Percentiles rank a stretch among this genome's conserved stretches.
Evolutionary conservation across 2,329 filamentous ascomycete species (phyloP).

Genomic region (Periconia macrospinosa): DNA sequence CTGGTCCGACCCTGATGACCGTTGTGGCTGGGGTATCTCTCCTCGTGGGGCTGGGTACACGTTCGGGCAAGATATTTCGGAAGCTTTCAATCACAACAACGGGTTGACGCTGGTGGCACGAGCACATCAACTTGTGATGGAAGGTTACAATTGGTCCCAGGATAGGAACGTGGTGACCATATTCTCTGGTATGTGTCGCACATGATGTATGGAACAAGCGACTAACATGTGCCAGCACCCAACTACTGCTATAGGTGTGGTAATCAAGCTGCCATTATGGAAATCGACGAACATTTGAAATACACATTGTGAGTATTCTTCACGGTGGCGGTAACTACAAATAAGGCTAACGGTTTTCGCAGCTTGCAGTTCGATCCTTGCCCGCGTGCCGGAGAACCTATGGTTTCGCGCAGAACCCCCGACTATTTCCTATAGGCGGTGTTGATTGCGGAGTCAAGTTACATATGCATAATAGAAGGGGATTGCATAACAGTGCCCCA

Average conservation of each 20-base stretch:
- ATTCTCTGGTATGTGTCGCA: slow-evolving; percentile 67
- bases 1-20: slow-evolving; percentile 91
- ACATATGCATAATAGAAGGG: slow-evolving; percentile 14
- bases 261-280: slow-evolving; percentile 99
- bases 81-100: slow-evolving; percentile 99
- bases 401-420: slow-evolving; percentile 93
- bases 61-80: slow-evolving; percentile 95
- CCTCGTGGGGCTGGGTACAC: slow-evolving; percentile 93
- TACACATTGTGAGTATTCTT: slow-evolving; percentile 91
- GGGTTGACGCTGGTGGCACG: slow-evolving; percentile 92
- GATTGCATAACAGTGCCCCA: slow-evolving; percentile 7
- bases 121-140: slow-evolving; percentile 98
- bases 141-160: slow-evolving; percentile 99
- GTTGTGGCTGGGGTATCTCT: slow-evolving; percentile 94
- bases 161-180: slow-evolving; percentile 98
- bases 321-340: neutral
- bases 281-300: slow-evolving; percentile 98
- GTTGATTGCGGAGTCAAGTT: neutral
- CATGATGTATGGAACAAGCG: neutral
- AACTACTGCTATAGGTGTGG: slow-evolving; percentile 97
- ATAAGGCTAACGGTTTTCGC: slow-evolving; percentile 24
- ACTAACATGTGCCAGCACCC: slow-evolving; percentile 48
- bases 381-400: slow-evolving; percentile 94
- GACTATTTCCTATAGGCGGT: slow-evolving; percentile 91
- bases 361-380: slow-evolving; percentile 99